A percentile compares a stretch with the other conserved stretches of the same genome.
phyloP scores from a whole-genome alignment of 2,329 filamentous ascomycete species.

The Phyllosticta paracitricarpa region DNA sequence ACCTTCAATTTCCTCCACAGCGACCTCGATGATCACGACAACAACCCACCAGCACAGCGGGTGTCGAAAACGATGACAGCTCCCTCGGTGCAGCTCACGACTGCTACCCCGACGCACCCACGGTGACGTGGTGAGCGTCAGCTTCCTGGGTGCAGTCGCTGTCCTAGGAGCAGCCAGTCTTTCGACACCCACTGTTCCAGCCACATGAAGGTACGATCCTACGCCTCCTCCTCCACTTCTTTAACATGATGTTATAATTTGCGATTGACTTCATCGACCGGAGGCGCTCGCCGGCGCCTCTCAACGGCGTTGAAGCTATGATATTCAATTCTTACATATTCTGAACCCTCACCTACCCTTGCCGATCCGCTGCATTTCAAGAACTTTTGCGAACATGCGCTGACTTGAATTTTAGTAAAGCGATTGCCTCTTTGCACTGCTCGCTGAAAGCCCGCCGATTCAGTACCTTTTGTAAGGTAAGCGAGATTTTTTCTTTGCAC shows the following conservation, averaged over 20 bases:
- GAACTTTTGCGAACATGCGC: conserved; percentile 1
- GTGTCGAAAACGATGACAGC: no score
- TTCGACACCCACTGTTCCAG: no score
- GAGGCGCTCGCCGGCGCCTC: conserved; percentile 86
- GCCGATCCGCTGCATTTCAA: background rate
- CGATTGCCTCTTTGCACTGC: background rate
- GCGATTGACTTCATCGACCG: conserved; percentile 84
- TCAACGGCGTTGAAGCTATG: conserved; percentile 64
- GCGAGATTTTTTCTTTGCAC: conserved; percentile 2
- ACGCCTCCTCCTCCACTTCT: conserved; percentile 6
- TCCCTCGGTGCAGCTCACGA: no score
- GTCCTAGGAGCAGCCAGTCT: no score
- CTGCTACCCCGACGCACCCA: no score
- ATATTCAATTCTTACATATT: conserved; percentile 99
- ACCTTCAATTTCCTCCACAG: background rate
- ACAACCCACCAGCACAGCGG: background rate
- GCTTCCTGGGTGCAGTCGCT: no score
- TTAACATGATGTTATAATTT: conserved; percentile 92
- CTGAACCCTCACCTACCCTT: conserved; percentile 47
- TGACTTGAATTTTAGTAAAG: conserved; percentile 5
- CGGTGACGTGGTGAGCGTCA: no score
- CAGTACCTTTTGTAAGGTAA: conserved; percentile 1
- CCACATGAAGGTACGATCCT: background rate
- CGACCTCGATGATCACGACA: background rate
- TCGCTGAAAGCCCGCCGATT: background rate